Base-by-base conservation (phyloP, 257 asterid species). In the Forsythia viridissima region DNA sequence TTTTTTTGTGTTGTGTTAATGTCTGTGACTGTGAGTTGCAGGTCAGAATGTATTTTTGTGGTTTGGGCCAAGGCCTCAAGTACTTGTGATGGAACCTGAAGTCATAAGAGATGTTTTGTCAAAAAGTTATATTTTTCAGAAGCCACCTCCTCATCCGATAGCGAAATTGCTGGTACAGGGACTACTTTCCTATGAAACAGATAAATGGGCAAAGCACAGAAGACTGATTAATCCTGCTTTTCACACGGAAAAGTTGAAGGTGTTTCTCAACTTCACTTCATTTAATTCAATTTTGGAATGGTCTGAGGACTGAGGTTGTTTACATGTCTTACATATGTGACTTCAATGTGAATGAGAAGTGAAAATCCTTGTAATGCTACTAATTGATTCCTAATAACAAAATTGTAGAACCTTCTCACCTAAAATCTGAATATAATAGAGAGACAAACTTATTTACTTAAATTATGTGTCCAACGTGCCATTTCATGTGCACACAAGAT, bases 191-290 rank as follows among this genome's bases (percentile, higher is more conserved):
- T 71, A 83, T 18, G 88, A 88, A 2, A n/a, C 61, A 3, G 87
- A 88, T 38, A 86, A 86, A 76, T 88, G 90, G 91, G 85, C 88
- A 0, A 86, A 86, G 76, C 91, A 86, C 42, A 84, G 87, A 82
- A 80, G 41, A 74, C 70, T 86, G 4, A 37, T 88, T 13, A 88
- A 82, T 72, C 87, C 90, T n/a, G 88, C 90, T 65, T 88, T 88
- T 72, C 88, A 86, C 30, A 65, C 81, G 0, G 91, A 88, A 42
- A 88, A 82, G 61, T 20, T 86, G 8, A 86, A 84, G 90, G 90
- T 86, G 20, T 20, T 24, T 73, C 18, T 66, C 44, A 36, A 12
- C 55, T 12, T 46, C 18, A 12, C 18, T 12, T 12, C 18, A 12
- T 12, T 46, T 43, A 9, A 43, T 13, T 42, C 11, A 42, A 0